Percentiles rank a stretch among this genome's conserved stretches.
Evolutionary conservation across 495 filamentous ascomycete species (phyloP).

Genomic region (Neurospora sp.): DNA sequence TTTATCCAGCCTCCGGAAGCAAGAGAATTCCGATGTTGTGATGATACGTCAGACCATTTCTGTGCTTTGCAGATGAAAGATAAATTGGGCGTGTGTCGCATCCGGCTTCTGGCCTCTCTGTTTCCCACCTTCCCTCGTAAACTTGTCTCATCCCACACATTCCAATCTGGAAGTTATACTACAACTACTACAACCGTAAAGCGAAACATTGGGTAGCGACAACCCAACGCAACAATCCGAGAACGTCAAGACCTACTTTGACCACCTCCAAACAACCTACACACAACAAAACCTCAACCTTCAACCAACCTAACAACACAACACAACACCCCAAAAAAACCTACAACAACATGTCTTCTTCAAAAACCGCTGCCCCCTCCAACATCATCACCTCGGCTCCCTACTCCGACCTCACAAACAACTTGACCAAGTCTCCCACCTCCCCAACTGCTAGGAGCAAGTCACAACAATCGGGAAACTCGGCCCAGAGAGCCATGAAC

Average conservation of each 20-base stretch:
- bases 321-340: background rate
- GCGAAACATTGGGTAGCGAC: background rate
- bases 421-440: background rate
- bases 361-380: background rate
- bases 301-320: background rate
- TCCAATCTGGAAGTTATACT: background rate
- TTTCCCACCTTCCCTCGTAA: background rate
- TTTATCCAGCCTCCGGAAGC: background rate
- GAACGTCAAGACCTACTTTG: background rate
- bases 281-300: too few relatives aligned
- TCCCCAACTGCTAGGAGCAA: background rate
- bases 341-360: background rate
- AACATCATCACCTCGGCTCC: background rate
- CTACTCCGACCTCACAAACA: background rate
- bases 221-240: background rate
- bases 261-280: background rate
- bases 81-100: background rate
- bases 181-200: background rate
- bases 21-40: background rate
- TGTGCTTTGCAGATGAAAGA: background rate
- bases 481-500: slow-evolving; percentile 24
- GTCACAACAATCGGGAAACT: background rate
- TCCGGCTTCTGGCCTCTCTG: background rate
- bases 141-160: background rate
- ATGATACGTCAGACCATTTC: background rate